Percentiles rank a stretch among this genome's conserved stretches.
Evolutionary conservation across 495 filamentous ascomycete genomes (phyloP).

Genomic region (Polyplosphaeria fusca): DNA sequence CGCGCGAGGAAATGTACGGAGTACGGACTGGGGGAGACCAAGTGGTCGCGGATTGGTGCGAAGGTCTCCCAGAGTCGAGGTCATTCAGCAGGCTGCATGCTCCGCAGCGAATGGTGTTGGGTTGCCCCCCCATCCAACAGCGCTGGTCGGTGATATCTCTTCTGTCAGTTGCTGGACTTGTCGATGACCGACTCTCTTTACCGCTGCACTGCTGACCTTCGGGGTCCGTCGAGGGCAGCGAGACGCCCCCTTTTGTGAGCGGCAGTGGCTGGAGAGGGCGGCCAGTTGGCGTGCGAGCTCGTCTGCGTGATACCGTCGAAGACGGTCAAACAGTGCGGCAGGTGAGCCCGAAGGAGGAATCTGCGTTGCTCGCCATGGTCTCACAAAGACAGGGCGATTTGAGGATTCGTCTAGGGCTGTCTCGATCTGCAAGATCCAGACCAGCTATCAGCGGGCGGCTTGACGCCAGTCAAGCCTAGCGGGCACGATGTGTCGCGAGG

Average conservation of each 20-base stretch:
- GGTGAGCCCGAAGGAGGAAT: not conserved
- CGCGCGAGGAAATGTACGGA: slow-evolving; percentile 3
- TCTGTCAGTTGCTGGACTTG: no score
- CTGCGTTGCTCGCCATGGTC: not conserved
- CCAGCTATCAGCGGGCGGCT: slow-evolving; percentile 28
- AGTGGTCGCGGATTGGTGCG: slow-evolving; percentile 16
- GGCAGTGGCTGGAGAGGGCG: no score
- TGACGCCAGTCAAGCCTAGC: slow-evolving; percentile 30
- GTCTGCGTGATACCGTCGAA: no score
- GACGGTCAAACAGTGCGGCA: not conserved
- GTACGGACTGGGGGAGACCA: slow-evolving; percentile 1
- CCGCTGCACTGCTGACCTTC: slow-evolving; percentile 12
- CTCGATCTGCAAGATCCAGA: slow-evolving; percentile 32
- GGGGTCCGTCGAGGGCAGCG: slow-evolving; percentile 13
- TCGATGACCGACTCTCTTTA: no score
- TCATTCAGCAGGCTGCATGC: slow-evolving; percentile 15
- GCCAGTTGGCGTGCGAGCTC: no score
- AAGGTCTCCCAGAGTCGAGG: not conserved
- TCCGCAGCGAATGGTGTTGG: slow-evolving; percentile 16
- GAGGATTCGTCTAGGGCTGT: not conserved
- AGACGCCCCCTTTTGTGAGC: slow-evolving; percentile 15
- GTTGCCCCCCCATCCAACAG: slow-evolving; percentile 10
- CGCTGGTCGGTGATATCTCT: no score
- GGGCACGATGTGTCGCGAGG: slow-evolving; percentile 24
- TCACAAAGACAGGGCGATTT: not conserved